Evolutionary conservation across 306 rosid genomes (phyloP), one percentile per base, ranked within the genome.

Genomic region (Begonia masoniana): DNA sequence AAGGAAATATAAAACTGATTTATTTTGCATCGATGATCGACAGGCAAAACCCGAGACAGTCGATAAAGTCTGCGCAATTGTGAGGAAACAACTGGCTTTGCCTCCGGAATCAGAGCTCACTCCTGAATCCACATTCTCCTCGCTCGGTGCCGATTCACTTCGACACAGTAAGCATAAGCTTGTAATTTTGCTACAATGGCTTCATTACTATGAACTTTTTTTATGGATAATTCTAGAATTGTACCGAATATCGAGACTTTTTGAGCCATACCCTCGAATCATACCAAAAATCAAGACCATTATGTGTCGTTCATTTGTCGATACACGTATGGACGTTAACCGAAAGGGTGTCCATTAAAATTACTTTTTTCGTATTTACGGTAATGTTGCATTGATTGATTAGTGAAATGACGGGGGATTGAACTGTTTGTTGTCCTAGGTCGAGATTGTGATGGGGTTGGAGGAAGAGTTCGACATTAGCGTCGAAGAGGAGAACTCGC

Each of bases 81-180:
- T 74, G 73, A 70, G 73, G 64, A 66, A 70, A 45, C 80, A 74
- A 42, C 50, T 74, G 76, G 76, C 70, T 39, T 68, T 74, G 64
- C 59, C 80, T 12, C 60, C 46, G 5, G 70, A 62, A 35, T 62
- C 70, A 4, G 52, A 55, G 57, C 70, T 74, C 61, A 70, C 80
- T 10, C 73, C 76, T 3, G 70, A 62, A 14, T 70, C 80, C 55
- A 66, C 62, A 63, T 74, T 74, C 55, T 49, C 73, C 36, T 46
- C 62, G 11, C 76, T 70, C 19, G 80, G 80, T 3, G 80, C 80
- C 13, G 76, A 74, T 56, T 74, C 80, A 49, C 76, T 74, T 74
- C 14, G 80, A 74, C 52, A 70, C 73, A 0, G 76, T 74, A 57
- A 10, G 59, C 39, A 31, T 31, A 31, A 31, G 39, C 39, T 31